phyloP scores from a whole-genome alignment of 345 rosid genomes.

The Pugionium cornutum region DNA sequence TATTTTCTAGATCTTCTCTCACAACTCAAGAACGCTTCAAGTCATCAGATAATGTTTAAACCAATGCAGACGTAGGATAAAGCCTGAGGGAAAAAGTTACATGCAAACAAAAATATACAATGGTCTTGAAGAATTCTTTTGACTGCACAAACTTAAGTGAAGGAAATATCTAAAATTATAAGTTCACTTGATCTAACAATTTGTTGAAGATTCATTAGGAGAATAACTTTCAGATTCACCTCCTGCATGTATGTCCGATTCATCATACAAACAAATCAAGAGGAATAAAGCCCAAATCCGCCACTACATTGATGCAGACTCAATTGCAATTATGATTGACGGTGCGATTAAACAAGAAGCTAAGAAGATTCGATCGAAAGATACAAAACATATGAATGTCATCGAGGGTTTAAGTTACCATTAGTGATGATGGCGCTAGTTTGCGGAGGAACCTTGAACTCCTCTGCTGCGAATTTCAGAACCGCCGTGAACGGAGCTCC shows the following conservation, averaged over 20 bases:
- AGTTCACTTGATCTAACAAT: neutral
- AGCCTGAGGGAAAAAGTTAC: neutral
- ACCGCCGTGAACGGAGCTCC: constrained; percentile 83
- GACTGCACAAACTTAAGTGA: neutral
- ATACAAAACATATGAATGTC: neutral
- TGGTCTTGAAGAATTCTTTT: neutral
- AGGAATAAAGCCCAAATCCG: neutral
- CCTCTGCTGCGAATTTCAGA: constrained; percentile 90
- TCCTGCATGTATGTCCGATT: neutral
- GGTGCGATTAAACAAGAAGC: too few relatives aligned
- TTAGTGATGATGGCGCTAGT: constrained; percentile 99
- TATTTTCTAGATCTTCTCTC: neutral
- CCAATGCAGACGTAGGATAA: neutral
- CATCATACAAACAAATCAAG: neutral
- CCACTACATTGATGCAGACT: neutral
- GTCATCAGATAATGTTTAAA: neutral
- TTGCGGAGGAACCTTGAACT: constrained; percentile 97
- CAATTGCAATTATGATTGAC: too few relatives aligned
- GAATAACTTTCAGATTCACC: neutral
- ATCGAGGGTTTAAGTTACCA: constrained; percentile 42
- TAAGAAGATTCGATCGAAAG: neutral
- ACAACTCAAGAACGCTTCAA: neutral
- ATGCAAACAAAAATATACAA: neutral
- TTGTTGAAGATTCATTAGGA: neutral
- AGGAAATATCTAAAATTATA: neutral